Evolutionary conservation across 2,329 filamentous ascomycete genomes (phyloP).

Genomic region (Drechslera avenae): DNA sequence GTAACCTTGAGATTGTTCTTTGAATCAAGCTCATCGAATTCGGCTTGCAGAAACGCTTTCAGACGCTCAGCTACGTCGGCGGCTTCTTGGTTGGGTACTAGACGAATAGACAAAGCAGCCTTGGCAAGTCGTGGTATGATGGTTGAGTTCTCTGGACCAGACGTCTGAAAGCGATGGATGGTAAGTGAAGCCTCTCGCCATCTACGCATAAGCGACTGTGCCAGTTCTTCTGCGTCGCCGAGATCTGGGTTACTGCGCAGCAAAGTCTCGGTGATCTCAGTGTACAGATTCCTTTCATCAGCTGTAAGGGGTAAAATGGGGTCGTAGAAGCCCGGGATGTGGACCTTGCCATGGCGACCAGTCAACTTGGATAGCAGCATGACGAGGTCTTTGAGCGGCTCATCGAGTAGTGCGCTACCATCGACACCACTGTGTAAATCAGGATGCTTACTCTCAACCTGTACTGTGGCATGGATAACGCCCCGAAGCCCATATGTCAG

Average conservation of each 20-base stretch:
- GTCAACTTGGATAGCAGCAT: constrained; percentile 81
- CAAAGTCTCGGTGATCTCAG: constrained; percentile 79
- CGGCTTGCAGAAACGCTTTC: constrained; percentile 67
- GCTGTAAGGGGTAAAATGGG: constrained; percentile 75
- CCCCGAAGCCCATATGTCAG: constrained; percentile 92
- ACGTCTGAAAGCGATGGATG: constrained; percentile 90
- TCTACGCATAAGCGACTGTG: constrained; percentile 83
- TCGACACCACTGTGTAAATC: constrained; percentile 98
- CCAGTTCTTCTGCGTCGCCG: constrained; percentile 70
- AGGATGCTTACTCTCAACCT: constrained; percentile 82
- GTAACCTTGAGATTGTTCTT: constrained; percentile 80
- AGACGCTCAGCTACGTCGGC: constrained; percentile 74
- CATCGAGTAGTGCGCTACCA: constrained; percentile 85
- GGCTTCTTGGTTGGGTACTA: constrained; percentile 92
- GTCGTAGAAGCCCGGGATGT: constrained; percentile 88
- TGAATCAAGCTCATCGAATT: constrained; percentile 77
- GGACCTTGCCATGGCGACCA: constrained; percentile 77
- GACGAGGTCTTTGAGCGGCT: constrained; percentile 90
- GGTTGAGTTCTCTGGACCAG: constrained; percentile 83
- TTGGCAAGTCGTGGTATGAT: constrained; percentile 90
- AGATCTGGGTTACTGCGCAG: constrained; percentile 72
- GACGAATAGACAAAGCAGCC: constrained; percentile 84
- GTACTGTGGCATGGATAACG: constrained; percentile 89
- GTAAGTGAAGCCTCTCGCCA: constrained; percentile 97
- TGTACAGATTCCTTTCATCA: constrained; percentile 79